Conservation (phyloP, 495 filamentous ascomycete species). For the Aspergillus campestris region DNA sequence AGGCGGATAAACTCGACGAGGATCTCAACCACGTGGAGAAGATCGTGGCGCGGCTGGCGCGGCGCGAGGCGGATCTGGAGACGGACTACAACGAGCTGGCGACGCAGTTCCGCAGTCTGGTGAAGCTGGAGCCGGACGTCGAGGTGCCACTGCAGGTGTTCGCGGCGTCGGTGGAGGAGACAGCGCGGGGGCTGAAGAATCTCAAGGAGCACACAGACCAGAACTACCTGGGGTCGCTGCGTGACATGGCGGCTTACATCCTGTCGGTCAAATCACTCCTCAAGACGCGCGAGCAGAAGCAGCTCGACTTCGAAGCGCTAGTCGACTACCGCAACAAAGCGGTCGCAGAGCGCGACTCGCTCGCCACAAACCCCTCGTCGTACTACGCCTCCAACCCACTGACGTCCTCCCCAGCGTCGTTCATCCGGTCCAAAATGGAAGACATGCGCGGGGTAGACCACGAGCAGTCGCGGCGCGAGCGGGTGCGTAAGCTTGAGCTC, state of each 20-base stretch:
- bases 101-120: conserved; percentile 87
- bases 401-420: conserved; percentile 65
- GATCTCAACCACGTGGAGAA: conserved; percentile 90
- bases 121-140: conserved; percentile 81
- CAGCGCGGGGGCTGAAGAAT: conserved; percentile 58
- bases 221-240: conserved; percentile 81
- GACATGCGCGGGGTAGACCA: conserved; percentile 96
- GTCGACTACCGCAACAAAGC: conserved; percentile 93
- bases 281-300: conserved; percentile 93
- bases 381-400: conserved; percentile 51
- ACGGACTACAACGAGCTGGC: conserved; percentile 82
- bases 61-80: conserved; percentile 83
- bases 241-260: conserved; percentile 92
- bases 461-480: conserved; percentile 78
- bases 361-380: conserved; percentile 55
- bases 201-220: conserved; percentile 92
- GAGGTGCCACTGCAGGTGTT: conserved; percentile 74
- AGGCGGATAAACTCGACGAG: conserved; percentile 90
- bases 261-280: conserved; percentile 74
- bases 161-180: conserved; percentile 77
- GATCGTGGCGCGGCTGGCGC: conserved; percentile 79
- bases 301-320: conserved; percentile 92
- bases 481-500: conserved; percentile 80
- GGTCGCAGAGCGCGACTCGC: conserved; percentile 75
- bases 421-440: conserved; percentile 90